phyloP scores from a whole-genome alignment of 1,284 basidiomycete species.

The Cerrena zonata region DNA sequence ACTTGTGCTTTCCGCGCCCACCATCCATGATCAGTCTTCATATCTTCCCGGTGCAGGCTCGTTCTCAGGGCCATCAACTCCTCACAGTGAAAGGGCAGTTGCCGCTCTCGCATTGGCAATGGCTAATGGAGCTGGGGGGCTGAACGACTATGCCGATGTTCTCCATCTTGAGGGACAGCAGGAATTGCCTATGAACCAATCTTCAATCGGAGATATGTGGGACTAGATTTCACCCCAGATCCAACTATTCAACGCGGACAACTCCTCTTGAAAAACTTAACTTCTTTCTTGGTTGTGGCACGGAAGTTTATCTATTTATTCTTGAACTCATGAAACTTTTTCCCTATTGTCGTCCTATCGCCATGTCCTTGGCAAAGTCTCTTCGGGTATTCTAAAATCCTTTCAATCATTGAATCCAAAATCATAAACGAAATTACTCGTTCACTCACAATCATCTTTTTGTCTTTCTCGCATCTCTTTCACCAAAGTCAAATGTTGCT shows the following conservation, averaged over 20 bases:
- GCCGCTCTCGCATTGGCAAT: slow-evolving; percentile 58
- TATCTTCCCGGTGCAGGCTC: slow-evolving; percentile 7
- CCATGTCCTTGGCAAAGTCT: neutral
- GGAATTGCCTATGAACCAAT: slow-evolving; percentile 34
- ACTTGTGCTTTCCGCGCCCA: slow-evolving; percentile 20
- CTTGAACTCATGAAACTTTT: neutral
- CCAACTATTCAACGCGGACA: neutral
- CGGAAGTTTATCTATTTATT: neutral
- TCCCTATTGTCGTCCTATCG: neutral
- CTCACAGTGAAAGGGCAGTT: slow-evolving; percentile 53
- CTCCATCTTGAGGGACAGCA: slow-evolving; percentile 37
- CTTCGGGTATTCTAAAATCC: neutral
- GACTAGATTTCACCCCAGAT: slow-evolving; percentile 20
- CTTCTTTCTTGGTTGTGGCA: neutral
- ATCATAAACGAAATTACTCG: neutral
- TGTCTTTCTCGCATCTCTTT: neutral
- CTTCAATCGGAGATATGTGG: slow-evolving; percentile 62
- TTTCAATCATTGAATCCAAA: neutral
- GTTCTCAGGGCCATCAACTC: slow-evolving; percentile 22
- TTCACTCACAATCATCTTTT: neutral
- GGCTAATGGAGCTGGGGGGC: slow-evolving; percentile 62
- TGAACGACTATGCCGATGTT: slow-evolving; percentile 57
- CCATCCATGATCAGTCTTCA: slow-evolving; percentile 17
- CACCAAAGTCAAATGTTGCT: slow-evolving; percentile 3
- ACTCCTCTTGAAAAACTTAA: neutral